Conservation (phyloP, 805 yeast genomes). For the Ogataea trehalophila region DNA sequence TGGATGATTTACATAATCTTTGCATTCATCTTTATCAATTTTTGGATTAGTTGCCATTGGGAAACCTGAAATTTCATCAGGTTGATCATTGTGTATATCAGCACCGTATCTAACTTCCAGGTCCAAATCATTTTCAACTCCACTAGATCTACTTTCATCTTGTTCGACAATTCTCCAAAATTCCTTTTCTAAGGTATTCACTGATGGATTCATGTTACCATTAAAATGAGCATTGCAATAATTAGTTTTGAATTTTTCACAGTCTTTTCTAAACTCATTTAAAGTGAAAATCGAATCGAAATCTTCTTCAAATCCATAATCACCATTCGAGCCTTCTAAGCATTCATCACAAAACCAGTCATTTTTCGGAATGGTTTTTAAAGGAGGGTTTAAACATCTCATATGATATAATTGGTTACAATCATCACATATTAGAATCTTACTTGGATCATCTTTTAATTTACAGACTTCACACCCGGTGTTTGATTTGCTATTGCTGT, state of each 20-base stretch:
- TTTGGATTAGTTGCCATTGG: constrained; percentile 42
- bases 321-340: constrained; percentile 73
- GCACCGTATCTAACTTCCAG: constrained; percentile 78
- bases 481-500: neutral
- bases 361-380: constrained; percentile 47
- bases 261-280: constrained; percentile 53
- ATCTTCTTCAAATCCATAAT: constrained; percentile 79
- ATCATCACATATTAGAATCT: constrained; percentile 62
- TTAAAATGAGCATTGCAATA: constrained; percentile 34
- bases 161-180: constrained; percentile 53
- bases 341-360: constrained; percentile 84
- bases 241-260: constrained; percentile 42
- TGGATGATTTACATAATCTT: constrained; percentile 50
- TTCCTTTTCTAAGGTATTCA: constrained; percentile 49
- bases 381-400: constrained; percentile 58
- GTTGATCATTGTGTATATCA: constrained; percentile 63
- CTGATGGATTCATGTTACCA: constrained; percentile 29
- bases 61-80: constrained; percentile 72
- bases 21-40: constrained; percentile 9
- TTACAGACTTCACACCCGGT: constrained; percentile 40
- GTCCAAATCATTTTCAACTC: constrained; percentile 23
- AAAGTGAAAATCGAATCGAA: constrained; percentile 41
- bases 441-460: constrained; percentile 37
- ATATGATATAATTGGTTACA: constrained; percentile 69
- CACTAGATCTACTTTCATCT: constrained; percentile 9